phyloP scores from a whole-genome alignment of 164 flowering plant species.

The Nymphaea thermarum region DNA sequence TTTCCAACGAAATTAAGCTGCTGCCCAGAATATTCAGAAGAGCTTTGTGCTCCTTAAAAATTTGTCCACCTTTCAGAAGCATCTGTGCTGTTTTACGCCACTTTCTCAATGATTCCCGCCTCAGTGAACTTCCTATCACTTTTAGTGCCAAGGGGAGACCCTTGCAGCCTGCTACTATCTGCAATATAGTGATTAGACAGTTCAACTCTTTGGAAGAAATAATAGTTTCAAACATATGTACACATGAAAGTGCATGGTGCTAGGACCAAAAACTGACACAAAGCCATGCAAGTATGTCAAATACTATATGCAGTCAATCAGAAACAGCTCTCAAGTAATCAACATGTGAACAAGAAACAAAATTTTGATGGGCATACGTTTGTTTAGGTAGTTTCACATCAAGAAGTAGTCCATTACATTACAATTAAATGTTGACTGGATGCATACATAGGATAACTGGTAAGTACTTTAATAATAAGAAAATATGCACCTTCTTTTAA shows the following conservation, averaged over 20 bases:
- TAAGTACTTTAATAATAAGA: neutral
- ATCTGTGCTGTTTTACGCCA: slow-evolving; percentile 57
- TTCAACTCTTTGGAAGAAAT: neutral
- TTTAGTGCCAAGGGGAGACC: slow-evolving; percentile 80
- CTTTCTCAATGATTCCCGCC: slow-evolving; percentile 38
- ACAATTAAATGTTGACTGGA: neutral
- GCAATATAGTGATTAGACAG: slow-evolving; percentile 1
- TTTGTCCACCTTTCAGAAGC: slow-evolving; percentile 13
- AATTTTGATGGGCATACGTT: too few species aligned
- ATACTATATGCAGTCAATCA: too few species aligned
- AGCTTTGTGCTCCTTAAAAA: slow-evolving; percentile 38
- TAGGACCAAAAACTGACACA: neutral
- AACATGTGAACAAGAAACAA: too few species aligned
- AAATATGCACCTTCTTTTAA: neutral
- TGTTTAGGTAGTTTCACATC: too few species aligned
- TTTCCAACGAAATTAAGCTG: slow-evolving; percentile 30
- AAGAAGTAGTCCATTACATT: too few species aligned
- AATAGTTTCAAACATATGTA: neutral
- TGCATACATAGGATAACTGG: neutral
- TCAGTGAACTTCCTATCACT: slow-evolving; percentile 72
- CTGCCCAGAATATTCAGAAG: slow-evolving; percentile 52
- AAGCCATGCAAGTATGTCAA: neutral
- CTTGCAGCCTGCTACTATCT: slow-evolving; percentile 66
- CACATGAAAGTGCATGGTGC: neutral
- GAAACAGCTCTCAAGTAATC: too few species aligned